phyloP scores from a whole-genome alignment of 2,329 filamentous ascomycete genomes.

The Thermochaetoides dissita region DNA sequence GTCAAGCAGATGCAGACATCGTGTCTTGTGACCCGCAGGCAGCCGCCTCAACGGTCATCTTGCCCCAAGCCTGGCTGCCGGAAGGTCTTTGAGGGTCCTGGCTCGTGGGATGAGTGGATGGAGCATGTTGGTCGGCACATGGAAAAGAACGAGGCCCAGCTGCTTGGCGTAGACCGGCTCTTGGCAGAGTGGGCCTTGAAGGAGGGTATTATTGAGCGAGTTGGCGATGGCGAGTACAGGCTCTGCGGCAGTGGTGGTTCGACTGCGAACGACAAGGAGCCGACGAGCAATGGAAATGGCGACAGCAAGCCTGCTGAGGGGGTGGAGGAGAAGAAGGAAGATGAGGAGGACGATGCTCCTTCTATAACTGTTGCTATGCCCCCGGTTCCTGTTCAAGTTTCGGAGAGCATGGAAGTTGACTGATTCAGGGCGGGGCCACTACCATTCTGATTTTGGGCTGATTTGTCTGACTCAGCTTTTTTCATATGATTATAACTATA shows the following conservation, averaged over 20 bases:
- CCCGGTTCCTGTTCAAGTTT: not conserved
- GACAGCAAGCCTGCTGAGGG: conserved; percentile 14
- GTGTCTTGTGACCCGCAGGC: conserved; percentile 57
- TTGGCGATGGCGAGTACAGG: conserved; percentile 41
- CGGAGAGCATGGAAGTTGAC: conserved; percentile 15
- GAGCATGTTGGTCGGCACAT: conserved; percentile 87
- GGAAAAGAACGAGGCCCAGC: conserved; percentile 53
- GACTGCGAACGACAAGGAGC: not conserved
- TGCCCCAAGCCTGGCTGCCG: conserved; percentile 61
- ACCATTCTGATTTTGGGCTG: too few relatives aligned
- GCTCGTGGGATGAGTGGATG: conserved; percentile 79
- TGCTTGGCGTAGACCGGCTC: conserved; percentile 42
- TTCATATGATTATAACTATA: too few relatives aligned
- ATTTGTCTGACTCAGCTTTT: too few relatives aligned
- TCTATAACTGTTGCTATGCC: conserved; percentile 17
- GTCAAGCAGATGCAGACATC: conserved; percentile 58
- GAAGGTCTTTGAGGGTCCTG: conserved; percentile 53
- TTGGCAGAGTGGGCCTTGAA: conserved; percentile 49
- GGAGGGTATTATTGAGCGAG: conserved; percentile 47
- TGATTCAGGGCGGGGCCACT: conserved; percentile 3
- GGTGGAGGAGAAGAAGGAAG: conserved; percentile 3
- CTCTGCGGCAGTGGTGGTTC: conserved; percentile 26
- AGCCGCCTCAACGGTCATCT: conserved; percentile 55
- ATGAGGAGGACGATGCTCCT: conserved; percentile 16
- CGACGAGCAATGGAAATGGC: conserved; percentile 1